Percentiles rank a stretch among this genome's conserved stretches.
Evolutionary conservation across 495 filamentous ascomycete species (phyloP).

Genomic region (Talaromyces stipitatus): DNA sequence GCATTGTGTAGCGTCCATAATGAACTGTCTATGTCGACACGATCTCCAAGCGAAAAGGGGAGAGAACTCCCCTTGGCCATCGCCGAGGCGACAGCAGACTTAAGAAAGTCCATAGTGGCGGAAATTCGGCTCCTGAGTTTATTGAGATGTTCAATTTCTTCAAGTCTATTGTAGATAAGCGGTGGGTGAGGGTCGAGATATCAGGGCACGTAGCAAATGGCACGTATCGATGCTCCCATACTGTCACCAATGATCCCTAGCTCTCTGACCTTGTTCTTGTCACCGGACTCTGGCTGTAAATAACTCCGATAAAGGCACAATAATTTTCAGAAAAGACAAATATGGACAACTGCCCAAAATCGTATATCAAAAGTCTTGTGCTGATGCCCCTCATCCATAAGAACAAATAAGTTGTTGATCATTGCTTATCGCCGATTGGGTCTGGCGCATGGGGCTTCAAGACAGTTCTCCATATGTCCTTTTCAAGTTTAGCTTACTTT

Average conservation of each 20-base stretch:
- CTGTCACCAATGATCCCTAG: background rate
- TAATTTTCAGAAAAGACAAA: background rate
- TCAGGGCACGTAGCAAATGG: background rate
- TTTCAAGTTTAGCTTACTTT: background rate
- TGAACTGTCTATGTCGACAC: constrained; percentile 78
- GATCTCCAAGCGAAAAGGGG: constrained; percentile 85
- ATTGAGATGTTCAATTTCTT: background rate
- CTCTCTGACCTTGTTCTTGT: background rate
- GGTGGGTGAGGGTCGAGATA: background rate
- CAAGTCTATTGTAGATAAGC: background rate
- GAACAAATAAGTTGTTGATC: background rate
- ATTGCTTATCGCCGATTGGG: background rate
- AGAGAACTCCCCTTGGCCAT: constrained; percentile 92
- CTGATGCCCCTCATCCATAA: background rate
- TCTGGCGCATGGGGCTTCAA: background rate
- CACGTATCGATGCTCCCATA: background rate
- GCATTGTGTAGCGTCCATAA: constrained; percentile 93
- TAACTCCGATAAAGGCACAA: background rate
- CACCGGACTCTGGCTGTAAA: background rate
- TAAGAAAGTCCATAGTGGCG: constrained; percentile 86
- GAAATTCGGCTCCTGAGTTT: background rate
- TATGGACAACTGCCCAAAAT: background rate
- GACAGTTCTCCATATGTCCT: background rate
- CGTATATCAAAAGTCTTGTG: background rate
- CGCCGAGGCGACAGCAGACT: constrained; percentile 91